These are phyloP conservation scores for Rhododendron simsii DNA, from an alignment of 148 eudicot genomes.

Conservation along the genomic window DNA sequence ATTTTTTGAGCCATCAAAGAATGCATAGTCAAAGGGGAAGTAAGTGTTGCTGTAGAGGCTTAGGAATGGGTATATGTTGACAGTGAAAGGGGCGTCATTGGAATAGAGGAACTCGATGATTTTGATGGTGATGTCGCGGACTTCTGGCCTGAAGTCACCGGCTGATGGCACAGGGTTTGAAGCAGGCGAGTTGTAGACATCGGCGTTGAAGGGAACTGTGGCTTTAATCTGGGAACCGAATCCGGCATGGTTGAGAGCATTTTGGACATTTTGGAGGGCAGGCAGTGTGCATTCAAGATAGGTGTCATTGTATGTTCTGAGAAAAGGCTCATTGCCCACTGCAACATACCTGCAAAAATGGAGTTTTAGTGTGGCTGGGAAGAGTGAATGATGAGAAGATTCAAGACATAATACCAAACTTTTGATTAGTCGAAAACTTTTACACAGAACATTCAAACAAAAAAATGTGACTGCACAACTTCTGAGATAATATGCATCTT, in stretches of 20 bases:
- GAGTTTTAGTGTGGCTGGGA: background rate
- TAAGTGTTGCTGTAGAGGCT: constrained; percentile 75
- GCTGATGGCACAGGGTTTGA: constrained; percentile 88
- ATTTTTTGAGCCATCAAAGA: constrained; percentile 64
- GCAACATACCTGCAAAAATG: constrained; percentile 72
- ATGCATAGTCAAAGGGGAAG: constrained; percentile 85
- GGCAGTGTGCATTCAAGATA: constrained; percentile 63
- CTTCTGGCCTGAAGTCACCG: constrained; percentile 87
- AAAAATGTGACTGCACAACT: background rate
- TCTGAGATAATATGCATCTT: background rate
- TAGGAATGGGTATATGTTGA: constrained; percentile 91
- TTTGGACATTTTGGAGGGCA: constrained; percentile 75
- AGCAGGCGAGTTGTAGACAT: constrained; percentile 80
- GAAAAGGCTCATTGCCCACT: constrained; percentile 92
- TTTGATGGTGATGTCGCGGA: constrained; percentile 58
- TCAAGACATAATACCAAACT: background rate
- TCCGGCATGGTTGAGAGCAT: constrained; percentile 70
- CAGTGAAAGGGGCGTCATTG: constrained; percentile 79
- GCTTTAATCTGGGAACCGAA: constrained; percentile 63
- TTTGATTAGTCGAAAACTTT: background rate
- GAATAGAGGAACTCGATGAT: constrained; percentile 56
- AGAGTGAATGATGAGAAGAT: background rate
- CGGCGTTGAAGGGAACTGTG: constrained; percentile 89
- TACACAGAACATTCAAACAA: background rate
- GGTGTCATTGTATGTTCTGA: constrained; percentile 68